These are phyloP conservation scores for Candida sojae DNA, from an alignment of 1,139 yeast genomes.

Conservation along the genomic window DNA sequence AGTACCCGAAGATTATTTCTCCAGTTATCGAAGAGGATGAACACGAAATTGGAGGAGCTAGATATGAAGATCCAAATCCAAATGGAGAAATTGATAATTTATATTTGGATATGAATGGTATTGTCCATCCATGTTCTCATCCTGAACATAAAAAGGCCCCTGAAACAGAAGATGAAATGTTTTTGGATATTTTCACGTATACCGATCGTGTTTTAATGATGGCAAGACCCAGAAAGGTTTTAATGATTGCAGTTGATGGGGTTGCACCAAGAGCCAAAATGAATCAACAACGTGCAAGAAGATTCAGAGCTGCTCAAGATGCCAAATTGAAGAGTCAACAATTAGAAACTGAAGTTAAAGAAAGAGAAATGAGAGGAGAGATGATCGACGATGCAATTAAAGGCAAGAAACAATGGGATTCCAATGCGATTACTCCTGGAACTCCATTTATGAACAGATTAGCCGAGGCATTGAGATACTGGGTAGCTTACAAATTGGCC, in stretches of 20 bases:
- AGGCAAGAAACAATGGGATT: slow-evolving; percentile 71
- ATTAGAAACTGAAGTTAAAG: slow-evolving; percentile 51
- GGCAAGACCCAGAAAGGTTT: slow-evolving; percentile 92
- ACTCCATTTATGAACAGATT: slow-evolving; percentile 94
- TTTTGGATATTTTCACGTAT: slow-evolving; percentile 83
- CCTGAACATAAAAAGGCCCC: slow-evolving; percentile 92
- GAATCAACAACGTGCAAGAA: slow-evolving; percentile 96
- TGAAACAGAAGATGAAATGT: slow-evolving; percentile 96
- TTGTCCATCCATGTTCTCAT: slow-evolving; percentile 96
- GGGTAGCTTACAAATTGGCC: slow-evolving; percentile 85
- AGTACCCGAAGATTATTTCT: slow-evolving; percentile 91
- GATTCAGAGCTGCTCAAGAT: slow-evolving; percentile 93
- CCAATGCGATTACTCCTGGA: slow-evolving; percentile 98
- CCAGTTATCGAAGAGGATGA: slow-evolving; percentile 82
- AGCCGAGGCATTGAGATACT: slow-evolving; percentile 80
- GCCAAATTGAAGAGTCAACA: slow-evolving; percentile 64
- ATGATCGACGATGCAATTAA: slow-evolving; percentile 64
- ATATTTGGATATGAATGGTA: slow-evolving; percentile 95
- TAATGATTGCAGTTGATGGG: slow-evolving; percentile 97
- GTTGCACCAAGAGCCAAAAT: slow-evolving; percentile 99
- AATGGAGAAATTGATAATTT: slow-evolving; percentile 94
- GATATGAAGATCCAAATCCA: slow-evolving; percentile 78
- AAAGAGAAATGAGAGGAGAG: slow-evolving; percentile 62
- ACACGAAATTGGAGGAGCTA: slow-evolving; percentile 52
- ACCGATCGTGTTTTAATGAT: slow-evolving; percentile 87